Conservation (phyloP, 1,139 yeast species). For the Yamadazyma sp. region DNA sequence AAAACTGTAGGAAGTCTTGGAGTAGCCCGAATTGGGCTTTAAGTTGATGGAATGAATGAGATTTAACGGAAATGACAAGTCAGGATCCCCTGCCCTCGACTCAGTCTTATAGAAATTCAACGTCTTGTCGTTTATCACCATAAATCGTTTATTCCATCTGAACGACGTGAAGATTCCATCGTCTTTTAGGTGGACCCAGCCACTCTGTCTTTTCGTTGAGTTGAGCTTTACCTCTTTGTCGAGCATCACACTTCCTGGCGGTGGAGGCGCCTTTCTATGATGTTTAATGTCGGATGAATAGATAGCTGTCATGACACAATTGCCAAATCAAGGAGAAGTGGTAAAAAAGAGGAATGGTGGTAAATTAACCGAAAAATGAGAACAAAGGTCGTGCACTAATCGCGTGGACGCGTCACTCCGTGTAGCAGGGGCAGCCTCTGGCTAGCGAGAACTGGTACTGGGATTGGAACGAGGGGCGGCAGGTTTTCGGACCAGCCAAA, state of each 20-base stretch:
- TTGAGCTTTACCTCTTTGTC: slow-evolving; percentile 22
- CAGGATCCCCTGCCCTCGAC: slow-evolving; percentile 25
- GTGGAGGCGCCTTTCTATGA: slow-evolving; percentile 50
- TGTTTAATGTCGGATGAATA: slow-evolving; percentile 47
- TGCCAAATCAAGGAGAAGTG: slow-evolving; percentile 1
- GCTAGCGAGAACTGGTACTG: not conserved
- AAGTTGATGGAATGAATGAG: slow-evolving; percentile 39
- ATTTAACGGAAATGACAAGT: slow-evolving; percentile 42
- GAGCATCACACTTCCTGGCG: slow-evolving; percentile 23
- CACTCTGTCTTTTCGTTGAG: slow-evolving; percentile 44
- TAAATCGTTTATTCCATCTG: slow-evolving; percentile 87
- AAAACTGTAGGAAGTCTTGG: slow-evolving; percentile 66
- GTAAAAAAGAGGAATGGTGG: not conserved
- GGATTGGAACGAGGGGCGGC: too few species aligned
- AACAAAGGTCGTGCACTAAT: not conserved
- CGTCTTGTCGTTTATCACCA: slow-evolving; percentile 73
- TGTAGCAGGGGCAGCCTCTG: not conserved
- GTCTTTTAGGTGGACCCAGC: slow-evolving; percentile 92
- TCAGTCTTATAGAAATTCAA: slow-evolving; percentile 77
- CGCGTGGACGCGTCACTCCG: slow-evolving; percentile 1
- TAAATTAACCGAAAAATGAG: slow-evolving; percentile 2
- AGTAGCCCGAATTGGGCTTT: slow-evolving; percentile 47
- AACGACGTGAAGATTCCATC: slow-evolving; percentile 81
- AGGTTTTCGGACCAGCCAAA: too few species aligned
- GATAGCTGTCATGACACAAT: slow-evolving; percentile 42